A percentile compares a stretch with the other conserved stretches of the same genome.
phyloP scores from a whole-genome alignment of 2,329 filamentous ascomycete genomes.

The Penicillium concentricum region DNA sequence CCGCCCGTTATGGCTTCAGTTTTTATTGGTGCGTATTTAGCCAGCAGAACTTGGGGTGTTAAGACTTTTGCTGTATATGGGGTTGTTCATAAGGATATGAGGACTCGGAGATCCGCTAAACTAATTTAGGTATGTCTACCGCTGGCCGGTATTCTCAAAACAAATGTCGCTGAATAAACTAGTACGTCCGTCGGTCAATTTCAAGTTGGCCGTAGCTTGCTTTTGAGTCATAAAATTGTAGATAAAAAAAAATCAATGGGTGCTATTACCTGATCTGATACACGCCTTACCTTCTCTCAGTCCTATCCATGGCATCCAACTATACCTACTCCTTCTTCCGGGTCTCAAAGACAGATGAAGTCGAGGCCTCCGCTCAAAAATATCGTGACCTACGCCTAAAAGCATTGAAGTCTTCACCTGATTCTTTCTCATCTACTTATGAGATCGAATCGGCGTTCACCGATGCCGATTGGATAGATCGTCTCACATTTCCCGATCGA shows the following conservation, averaged over 20 bases:
- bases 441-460: conserved; percentile 30
- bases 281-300: neutral
- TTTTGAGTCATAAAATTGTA: neutral
- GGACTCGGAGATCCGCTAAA: too few species aligned
- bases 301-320: neutral
- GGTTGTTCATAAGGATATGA: too few species aligned
- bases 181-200: neutral
- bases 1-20: too few species aligned
- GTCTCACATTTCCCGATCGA: conserved; percentile 20
- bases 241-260: neutral
- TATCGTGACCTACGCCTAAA: conserved; percentile 27
- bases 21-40: too few species aligned
- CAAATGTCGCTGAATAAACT: too few species aligned
- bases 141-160: too few species aligned
- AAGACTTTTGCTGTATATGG: too few species aligned
- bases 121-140: too few species aligned
- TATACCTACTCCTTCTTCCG: neutral
- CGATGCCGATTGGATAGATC: conserved; percentile 26
- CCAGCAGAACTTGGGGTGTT: too few species aligned
- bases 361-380: conserved; percentile 10
- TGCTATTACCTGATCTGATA: too few species aligned
- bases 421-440: conserved; percentile 35
- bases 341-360: conserved; percentile 7
- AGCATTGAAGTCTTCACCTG: conserved; percentile 28
- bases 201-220: neutral